Evolutionary conservation across 352 stramenopile species (phyloP), one percentile per base, ranked within the genome.

Genomic region (Pythium oligandrum): DNA sequence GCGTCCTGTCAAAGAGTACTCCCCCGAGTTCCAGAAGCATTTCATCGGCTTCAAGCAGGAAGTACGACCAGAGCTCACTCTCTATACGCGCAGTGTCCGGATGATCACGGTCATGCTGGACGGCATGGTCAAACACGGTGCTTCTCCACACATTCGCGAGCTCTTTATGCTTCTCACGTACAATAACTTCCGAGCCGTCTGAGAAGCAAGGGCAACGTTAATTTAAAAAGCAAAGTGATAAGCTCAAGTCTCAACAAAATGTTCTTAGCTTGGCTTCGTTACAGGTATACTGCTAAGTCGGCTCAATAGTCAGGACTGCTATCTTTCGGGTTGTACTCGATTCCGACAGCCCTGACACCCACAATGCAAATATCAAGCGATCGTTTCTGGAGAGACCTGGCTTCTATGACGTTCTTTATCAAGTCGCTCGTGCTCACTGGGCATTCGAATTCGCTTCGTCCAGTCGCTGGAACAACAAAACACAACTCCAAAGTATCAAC

Each of bases 161-260:
- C 70, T 90, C 26, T 55, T 87, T 30, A 72, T 75, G 11, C 73
- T 86, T 33, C 73, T 93, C 44, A 93, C 88, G 53, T 93, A 78
- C 66, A 93, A 93, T 47, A 75, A 70, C 51, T 87, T 77, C 39
- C 87, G 87, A 45, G 7, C 36, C 59, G 7, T 45, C 4, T 10
- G 38, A 9, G 11, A 26, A 26, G 17, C 17, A 26, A 26, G 17
- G 17, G 17, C 17, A 26, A 26, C 17, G 17, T 26, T 26, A 26
- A 26, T 26, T 26, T 26, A 26, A 26, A 26, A 26, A 26, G 17
- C 0, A 26, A 26, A 26, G 17, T 26, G 17, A 26, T 26, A 26
- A 26, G 17, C 17, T 26, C 17, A 26, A 26, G 17, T 26, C 0
- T 26, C 17, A 26, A 26, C 17, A 26, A 39, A 11, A 35, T n/a